A percentile compares a stretch with the other conserved stretches of the same genome.
These are phyloP conservation scores for Quercus ilex DNA, from an alignment of 306 rosid genomes.

Conservation along the genomic window DNA sequence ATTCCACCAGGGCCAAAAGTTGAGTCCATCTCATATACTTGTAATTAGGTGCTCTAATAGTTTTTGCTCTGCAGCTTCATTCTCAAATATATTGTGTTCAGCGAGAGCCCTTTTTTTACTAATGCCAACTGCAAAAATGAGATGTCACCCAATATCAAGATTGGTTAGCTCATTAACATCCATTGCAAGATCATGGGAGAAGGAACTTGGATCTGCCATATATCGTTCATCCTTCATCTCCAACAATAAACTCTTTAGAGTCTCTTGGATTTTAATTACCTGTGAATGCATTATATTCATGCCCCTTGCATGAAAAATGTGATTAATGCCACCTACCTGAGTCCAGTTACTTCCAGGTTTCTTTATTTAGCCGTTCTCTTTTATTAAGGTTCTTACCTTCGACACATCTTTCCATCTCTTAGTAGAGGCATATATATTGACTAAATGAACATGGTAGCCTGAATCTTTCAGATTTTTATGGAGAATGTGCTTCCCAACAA, in stretches of 20 bases:
- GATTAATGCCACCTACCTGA: slow-evolving; percentile 25
- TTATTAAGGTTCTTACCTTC: slow-evolving; percentile 37
- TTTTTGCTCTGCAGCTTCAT: not conserved
- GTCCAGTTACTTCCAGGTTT: slow-evolving; percentile 50
- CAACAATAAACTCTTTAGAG: slow-evolving; percentile 30
- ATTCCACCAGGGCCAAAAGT: not conserved
- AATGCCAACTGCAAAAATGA: not conserved
- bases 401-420: slow-evolving; percentile 46
- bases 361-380: slow-evolving; percentile 36
- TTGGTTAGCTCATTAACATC: not conserved
- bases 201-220: slow-evolving; percentile 7
- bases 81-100: not conserved
- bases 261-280: slow-evolving; percentile 29
- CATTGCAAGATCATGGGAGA: not conserved
- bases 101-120: not conserved
- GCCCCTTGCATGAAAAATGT: slow-evolving; percentile 33
- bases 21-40: too few species aligned
- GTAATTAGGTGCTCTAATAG: not conserved
- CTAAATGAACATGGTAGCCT: slow-evolving; percentile 33
- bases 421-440: slow-evolving; percentile 40
- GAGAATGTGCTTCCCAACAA: slow-evolving; percentile 15
- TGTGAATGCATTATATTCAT: slow-evolving; percentile 15
- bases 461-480: slow-evolving; percentile 25
- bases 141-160: not conserved
- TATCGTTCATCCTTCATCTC: slow-evolving; percentile 30